Percentiles rank a stretch among this genome's conserved stretches.
Evolutionary conservation across 495 filamentous ascomycete species (phyloP).

Genomic region (Annulohypoxylon nitens): DNA sequence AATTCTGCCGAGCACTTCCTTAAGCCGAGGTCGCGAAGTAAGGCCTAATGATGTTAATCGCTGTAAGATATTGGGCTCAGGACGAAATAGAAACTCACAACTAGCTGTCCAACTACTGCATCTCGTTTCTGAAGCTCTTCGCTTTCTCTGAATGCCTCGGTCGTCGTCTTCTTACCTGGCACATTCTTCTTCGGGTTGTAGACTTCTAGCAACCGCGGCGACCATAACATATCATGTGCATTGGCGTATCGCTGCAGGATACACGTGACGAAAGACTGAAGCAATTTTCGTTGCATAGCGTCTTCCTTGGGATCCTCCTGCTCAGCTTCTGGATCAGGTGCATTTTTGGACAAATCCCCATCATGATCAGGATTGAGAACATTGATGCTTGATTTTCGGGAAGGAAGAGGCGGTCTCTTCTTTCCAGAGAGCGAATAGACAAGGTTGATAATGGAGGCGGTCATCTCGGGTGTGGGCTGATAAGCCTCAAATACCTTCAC

Average conservation of each 20-base stretch:
- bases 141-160: conserved; percentile 72
- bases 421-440: conserved; percentile 78
- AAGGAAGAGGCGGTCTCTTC: conserved; percentile 80
- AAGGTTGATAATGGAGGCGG: conserved; percentile 79
- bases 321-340: conserved; percentile 86
- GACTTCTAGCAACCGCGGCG: conserved; percentile 80
- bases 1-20: conserved; percentile 50
- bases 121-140: conserved; percentile 73
- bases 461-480: conserved; percentile 72
- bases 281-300: conserved; percentile 72
- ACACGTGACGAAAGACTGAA: conserved; percentile 90
- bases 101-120: conserved; percentile 80
- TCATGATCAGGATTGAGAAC: conserved; percentile 61
- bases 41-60: conserved; percentile 63
- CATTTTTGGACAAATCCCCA: conserved; percentile 64
- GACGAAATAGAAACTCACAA: conserved; percentile 63
- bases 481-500: conserved; percentile 81
- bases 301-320: conserved; percentile 70
- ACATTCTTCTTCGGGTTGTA: conserved; percentile 72
- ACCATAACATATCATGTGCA: conserved; percentile 76
- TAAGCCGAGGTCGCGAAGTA: conserved; percentile 77
- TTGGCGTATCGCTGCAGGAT: conserved; percentile 83
- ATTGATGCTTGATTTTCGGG: conserved; percentile 73
- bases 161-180: conserved; percentile 68
- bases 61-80: not conserved